Evolutionary conservation across 371 early-diverging fungal species (phyloP), one percentile per base, ranked within the genome.

Genomic region (Rhizopus sp.): DNA sequence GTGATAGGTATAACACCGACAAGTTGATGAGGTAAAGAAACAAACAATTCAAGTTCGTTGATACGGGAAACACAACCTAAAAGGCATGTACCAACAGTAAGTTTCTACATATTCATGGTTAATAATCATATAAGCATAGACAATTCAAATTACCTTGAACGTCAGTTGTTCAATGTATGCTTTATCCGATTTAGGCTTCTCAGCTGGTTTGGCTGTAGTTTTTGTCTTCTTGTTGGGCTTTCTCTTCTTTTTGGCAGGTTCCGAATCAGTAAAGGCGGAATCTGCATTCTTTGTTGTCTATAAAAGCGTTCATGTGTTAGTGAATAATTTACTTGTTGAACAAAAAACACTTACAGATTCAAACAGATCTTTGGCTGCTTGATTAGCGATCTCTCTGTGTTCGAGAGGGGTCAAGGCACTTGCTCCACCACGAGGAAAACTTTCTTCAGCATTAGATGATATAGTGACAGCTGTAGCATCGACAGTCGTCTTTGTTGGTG

Each of bases 351-450:
- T 68, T 72, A 69, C 72, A 39, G 55, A 55, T 38, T 49, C 58
- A 58, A 84, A 76, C 47, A 87, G 77, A 62, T 88, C 88, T 46
- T 70, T 67, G 33, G 88, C 87, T 16, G 87, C 94, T 60, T 90
- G 84, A 61, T 82, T 83, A 29, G 84, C 63, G 41, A 92, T 80
- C 59, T 93, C 91, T 41, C 89, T 84, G 72, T 85, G 86, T 69
- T 93, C 94, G 23, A 93, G 81, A 42, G 93, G 91, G 3, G 93
- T 92, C 62, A 93, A 73, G 3, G 82, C 85, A 41, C 85, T 80
- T 7, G 88, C 85, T 29, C 94, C 94, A 44, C 94, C 94, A 60
- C 94, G 85, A 60, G 91, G 92, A 61, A 93, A 93, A 57, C 84
- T 69, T 38, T 71, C 66, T 62, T 77, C 77, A 8, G 63, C 64